phyloP scores from a whole-genome alignment of 495 filamentous ascomycete genomes.

The Hyaloscypha finlandica region DNA sequence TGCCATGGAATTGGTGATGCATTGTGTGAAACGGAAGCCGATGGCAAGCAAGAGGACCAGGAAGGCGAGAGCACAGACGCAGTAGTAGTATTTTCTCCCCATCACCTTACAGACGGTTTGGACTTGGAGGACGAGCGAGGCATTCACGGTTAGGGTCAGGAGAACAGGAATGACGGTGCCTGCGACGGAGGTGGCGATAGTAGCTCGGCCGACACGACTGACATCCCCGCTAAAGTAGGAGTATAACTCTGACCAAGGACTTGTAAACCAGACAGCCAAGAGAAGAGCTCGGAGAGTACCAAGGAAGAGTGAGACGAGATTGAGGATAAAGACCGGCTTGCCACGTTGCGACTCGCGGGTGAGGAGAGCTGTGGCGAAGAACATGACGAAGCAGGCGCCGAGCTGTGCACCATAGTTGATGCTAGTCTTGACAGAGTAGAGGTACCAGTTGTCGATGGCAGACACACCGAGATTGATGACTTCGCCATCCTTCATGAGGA shows the following conservation, averaged over 20 bases:
- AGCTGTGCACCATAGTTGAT: conserved; percentile 75
- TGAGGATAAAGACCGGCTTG: conserved; percentile 64
- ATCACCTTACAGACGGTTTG: conserved; percentile 32
- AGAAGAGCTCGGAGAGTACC: conserved; percentile 64
- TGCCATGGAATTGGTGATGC: conserved; percentile 54
- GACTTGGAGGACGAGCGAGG: conserved; percentile 74
- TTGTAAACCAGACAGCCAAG: conserved; percentile 57
- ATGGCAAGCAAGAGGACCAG: conserved; percentile 57
- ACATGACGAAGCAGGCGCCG: conserved; percentile 69
- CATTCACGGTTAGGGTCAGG: conserved; percentile 60
- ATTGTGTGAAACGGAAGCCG: conserved; percentile 59
- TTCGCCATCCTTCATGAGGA: conserved; percentile 51
- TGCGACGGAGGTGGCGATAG: conserved; percentile 53
- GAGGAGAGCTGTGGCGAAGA: conserved; percentile 64
- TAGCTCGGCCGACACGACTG: conserved; percentile 45
- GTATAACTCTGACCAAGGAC: conserved; percentile 60
- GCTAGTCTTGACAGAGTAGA: conserved; percentile 52
- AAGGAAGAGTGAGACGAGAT: conserved; percentile 56
- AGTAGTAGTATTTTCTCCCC: conserved; percentile 35
- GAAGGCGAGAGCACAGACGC: conserved; percentile 51
- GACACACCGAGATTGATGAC: conserved; percentile 51
- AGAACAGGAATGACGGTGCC: conserved; percentile 57
- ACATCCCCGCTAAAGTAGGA: conserved; percentile 59
- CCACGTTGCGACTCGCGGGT: conserved; percentile 62
- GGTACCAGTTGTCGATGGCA: conserved; percentile 42